These are phyloP conservation scores for Cunninghamia lanceolata DNA, from an alignment of 75 land plant genomes.

Conservation along the genomic window DNA sequence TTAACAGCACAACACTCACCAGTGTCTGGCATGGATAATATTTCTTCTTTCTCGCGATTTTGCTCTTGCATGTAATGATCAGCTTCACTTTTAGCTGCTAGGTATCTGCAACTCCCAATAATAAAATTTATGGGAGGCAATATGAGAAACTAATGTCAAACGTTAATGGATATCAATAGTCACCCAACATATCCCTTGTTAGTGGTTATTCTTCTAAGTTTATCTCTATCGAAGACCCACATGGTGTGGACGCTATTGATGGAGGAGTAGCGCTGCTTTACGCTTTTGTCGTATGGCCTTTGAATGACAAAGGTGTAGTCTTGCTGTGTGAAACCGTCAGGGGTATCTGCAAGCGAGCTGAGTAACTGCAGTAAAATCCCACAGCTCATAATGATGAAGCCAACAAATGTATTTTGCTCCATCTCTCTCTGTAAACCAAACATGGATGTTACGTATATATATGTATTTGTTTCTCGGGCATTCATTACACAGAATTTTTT, in stretches of 20 bases:
- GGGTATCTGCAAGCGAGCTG: conserved; percentile 1
- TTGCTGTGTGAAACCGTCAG: conserved; percentile 17
- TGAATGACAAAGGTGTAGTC: conserved; percentile 9
- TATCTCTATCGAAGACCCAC: conserved; percentile 23
- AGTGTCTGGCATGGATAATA: conserved; percentile 68
- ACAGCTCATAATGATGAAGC: too few species aligned
- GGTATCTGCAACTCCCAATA: conserved; percentile 45
- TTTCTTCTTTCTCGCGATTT: conserved; percentile 83
- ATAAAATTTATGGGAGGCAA: background rate
- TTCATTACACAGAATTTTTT: too few species aligned
- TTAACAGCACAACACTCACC: conserved; percentile 29
- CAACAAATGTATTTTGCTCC: too few species aligned
- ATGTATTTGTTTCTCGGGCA: too few species aligned
- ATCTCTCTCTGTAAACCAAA: too few species aligned
- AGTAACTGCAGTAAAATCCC: background rate
- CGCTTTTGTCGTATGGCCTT: conserved; percentile 20
- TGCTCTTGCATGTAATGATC: conserved; percentile 82
- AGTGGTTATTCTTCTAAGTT: background rate
- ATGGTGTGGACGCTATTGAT: conserved; percentile 17
- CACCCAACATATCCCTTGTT: too few species aligned
- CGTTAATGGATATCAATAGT: background rate
- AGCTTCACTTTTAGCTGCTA: conserved; percentile 96
- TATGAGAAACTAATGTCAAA: background rate
- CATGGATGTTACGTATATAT: too few species aligned
- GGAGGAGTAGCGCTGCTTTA: conserved; percentile 12